These are phyloP conservation scores for Juncus inflexus DNA, from an alignment of 176 grass and related monocot genomes.

Conservation along the genomic window DNA sequence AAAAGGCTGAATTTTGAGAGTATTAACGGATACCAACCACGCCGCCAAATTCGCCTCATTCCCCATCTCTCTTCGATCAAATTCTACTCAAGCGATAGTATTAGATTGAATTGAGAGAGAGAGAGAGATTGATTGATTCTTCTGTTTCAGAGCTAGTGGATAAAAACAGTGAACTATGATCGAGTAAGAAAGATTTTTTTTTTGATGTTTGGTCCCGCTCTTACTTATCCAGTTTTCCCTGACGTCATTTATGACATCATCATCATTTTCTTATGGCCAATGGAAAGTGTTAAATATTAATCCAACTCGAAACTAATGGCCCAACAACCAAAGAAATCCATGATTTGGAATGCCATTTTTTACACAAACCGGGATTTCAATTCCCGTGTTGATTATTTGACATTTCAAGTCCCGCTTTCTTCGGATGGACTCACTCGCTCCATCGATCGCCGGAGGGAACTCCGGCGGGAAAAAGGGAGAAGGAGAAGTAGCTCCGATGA, in stretches of 20 bases:
- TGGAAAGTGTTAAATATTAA: too few relatives aligned
- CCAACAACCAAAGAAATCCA: background rate
- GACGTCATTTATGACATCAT: background rate
- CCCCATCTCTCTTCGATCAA: conserved; percentile 40
- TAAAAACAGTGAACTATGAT: conserved; percentile 1
- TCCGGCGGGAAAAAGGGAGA: too few relatives aligned
- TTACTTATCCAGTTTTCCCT: background rate
- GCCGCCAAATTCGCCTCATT: conserved; percentile 92
- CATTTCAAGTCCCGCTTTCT: too few relatives aligned
- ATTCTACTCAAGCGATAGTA: background rate
- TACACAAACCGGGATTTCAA: too few relatives aligned
- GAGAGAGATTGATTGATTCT: background rate
- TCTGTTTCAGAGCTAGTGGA: background rate
- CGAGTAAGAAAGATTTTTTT: background rate
- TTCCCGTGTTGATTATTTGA: too few relatives aligned
- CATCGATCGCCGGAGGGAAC: too few relatives aligned
- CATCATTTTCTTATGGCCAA: too few relatives aligned
- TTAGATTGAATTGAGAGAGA: background rate
- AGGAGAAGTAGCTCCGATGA: too few relatives aligned
- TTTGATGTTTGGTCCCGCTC: background rate
- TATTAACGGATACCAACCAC: conserved; percentile 82
- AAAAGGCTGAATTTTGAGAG: conserved; percentile 91
- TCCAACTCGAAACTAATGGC: too few relatives aligned
- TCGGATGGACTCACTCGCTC: too few relatives aligned
- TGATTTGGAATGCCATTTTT: background rate